Base-by-base conservation (phyloP, 257 asterid species). In the Solanum clarkiae region DNA sequence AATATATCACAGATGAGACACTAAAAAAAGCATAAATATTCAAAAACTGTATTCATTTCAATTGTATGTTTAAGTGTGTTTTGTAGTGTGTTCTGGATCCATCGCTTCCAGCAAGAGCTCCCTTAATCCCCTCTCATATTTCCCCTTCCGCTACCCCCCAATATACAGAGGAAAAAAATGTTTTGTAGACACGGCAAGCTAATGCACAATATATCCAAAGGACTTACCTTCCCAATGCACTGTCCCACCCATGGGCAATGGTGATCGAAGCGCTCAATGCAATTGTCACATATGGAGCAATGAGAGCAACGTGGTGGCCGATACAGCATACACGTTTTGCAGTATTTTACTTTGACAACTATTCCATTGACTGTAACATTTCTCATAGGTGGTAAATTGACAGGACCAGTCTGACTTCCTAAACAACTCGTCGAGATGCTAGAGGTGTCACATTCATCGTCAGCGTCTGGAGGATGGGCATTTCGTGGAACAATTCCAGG, bases 171-270 rank as follows among this genome's bases (percentile, higher is more conserved):
- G n/a, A 60, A 17, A 59, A 59, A 59, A 59, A 26, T 7, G 57
- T 62, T 81, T 60, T 17, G 16, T n/a, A 63, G 56, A 60, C 32
- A 29, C 1, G 17, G 0, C 36, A 81, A 54, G 42, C 49, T 53
- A 26, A 26, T 26, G 83, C 18, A 62, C 45, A 82, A 62, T 49
- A 62, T 24, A 63, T 63, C 49, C 57, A 82, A 47, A 62, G 47
- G 75, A 44, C 90, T 54, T 84, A 95, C 98, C 97, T 90, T 93
- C 62, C 97, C 98, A 10, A 94, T 93, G 86, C 98, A 93, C 83
- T 95, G 98, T 42, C 98, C 98, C 36, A 93, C 95, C 96, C 98
- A 95, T 8, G 98, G 98, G 89, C 98, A 95, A 84, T 95, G 98
- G 87, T 94, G 98, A 87, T 95, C 98, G 20, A 93, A 95, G 60